Base-by-base conservation (phyloP, 306 rosid species). In the Geum urbanum region DNA sequence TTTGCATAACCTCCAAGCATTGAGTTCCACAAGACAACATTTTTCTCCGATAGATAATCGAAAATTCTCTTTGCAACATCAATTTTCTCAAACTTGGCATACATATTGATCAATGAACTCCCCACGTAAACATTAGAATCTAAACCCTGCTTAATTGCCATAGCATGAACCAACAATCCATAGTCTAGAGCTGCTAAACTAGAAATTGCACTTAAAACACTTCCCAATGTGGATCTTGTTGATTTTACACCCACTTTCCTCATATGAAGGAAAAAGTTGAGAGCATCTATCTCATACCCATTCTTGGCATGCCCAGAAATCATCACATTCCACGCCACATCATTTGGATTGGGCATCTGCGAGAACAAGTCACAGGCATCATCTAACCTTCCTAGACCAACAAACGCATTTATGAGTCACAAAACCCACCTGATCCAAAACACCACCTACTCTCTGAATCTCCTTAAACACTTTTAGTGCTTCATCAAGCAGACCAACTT, bases 291-390 rank as follows among this genome's bases (percentile, higher is more conserved):
- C 46, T 76, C 76, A 61, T 6, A 73, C 39, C 88, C 96, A 63
- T 71, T 87, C 81, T 84, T 77, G 35, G 86, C 86, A 86, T 86
- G 91, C 80, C 87, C 92, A 35, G 96, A 89, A 79, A 91, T 91
- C 91, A 91, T 91, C 70, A 85, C 85, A 72, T 91, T 91, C 94
- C 94, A 91, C 4, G 89, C 98, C 65, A 92, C 92, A 75, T 85
- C 86, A 85, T 86, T 85, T 35, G 81, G 76, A 62, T 57, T 53
- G 44, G 74, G 79, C 64, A 83, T 84, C 80, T 76, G 83, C 40
- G 61, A 22, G 66, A 92, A 92, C 81, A 90, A 74, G 0, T 74
- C 76, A 11, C 86, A 27, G 0, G 92, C 91, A 18, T 82, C 77
- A 43, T 69, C 61, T 14, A 87, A 75, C 70, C 79, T 83, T 45